Conservation (phyloP, 1,139 yeast species). For the Zygoascus sp. region DNA sequence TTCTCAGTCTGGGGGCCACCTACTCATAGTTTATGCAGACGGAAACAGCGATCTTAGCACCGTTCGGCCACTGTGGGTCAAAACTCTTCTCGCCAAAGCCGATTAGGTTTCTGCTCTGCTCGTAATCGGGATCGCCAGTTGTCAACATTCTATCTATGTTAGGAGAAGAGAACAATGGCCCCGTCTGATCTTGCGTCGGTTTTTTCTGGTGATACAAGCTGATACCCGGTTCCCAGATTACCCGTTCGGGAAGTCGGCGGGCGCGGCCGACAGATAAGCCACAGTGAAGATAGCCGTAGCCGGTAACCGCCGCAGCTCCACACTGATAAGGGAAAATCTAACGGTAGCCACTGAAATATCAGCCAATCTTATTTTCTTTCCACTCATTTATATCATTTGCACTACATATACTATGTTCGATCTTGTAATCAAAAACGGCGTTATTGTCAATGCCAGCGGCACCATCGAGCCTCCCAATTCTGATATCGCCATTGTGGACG, state of each 20-base stretch:
- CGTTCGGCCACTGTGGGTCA: conserved; percentile 36
- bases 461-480: conserved; percentile 36
- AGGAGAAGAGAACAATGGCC: background rate
- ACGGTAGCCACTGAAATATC: background rate
- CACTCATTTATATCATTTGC: background rate
- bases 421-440: conserved; percentile 17
- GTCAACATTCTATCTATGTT: background rate
- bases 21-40: conserved; percentile 39
- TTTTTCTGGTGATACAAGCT: too few relatives aligned
- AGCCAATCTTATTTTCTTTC: background rate
- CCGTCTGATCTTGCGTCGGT: background rate
- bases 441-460: conserved; percentile 18
- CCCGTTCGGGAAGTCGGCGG: background rate
- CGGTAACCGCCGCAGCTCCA: background rate
- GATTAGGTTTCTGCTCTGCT: conserved; percentile 32
- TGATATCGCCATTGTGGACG: conserved; percentile 40
- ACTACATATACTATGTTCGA: conserved; percentile 14
- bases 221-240: background rate
- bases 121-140: conserved; percentile 21
- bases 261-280: background rate
- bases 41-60: conserved; percentile 35
- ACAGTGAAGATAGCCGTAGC: background rate
- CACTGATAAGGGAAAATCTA: background rate
- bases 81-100: conserved; percentile 38
- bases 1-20: conserved; percentile 3